Evolutionary conservation across 306 rosid species (phyloP), one percentile per base, ranked within the genome.

Genomic region (Arachis hypogaea): DNA sequence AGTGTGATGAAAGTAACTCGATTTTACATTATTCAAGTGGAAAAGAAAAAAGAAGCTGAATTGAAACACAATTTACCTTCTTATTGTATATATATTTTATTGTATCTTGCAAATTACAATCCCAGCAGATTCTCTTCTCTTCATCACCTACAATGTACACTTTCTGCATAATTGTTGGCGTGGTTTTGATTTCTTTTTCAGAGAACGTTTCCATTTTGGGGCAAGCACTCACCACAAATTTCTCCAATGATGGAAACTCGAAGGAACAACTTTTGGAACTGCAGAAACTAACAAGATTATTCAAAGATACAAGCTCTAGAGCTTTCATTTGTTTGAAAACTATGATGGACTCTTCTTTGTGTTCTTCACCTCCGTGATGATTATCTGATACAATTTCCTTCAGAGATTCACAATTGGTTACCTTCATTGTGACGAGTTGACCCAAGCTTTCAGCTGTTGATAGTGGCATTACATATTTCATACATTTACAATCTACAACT

Each of bases 381-480:
- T 9, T 5, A 43, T 43, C 2, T 10, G 71, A 28, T 5, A 77
- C 65, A 69, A 77, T 77, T 28, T 44, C 36, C 43, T 33, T 3
- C 22, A 78, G 11, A 1, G 67, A 71, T 12, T 7, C 22, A 22
- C 38, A 22, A 0, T 11, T 22, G 43, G 38, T 16, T 0, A 78
- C 61, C 40, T 63, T 71, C 62, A 78, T 55, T 11, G n/a, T 7
- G 30, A 5, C 45, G 7, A 79, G 83, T 3, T 59, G 78, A 59
- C 5, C 59, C 74, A 79, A 41, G 59, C 75, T 50, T 72, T 59
- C 59, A 3, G 83, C 78, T 6, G 71, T 73, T 7, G 66, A 66
- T 18, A 46, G 44, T 30, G 50, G 7, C 59, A 79, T 66, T 57
- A 79, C 59, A 7, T 30, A 4, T 11, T 0, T 60, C 30, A 71